Base-by-base conservation (phyloP, 306 rosid genomes). In the Coriaria nepalensis region DNA sequence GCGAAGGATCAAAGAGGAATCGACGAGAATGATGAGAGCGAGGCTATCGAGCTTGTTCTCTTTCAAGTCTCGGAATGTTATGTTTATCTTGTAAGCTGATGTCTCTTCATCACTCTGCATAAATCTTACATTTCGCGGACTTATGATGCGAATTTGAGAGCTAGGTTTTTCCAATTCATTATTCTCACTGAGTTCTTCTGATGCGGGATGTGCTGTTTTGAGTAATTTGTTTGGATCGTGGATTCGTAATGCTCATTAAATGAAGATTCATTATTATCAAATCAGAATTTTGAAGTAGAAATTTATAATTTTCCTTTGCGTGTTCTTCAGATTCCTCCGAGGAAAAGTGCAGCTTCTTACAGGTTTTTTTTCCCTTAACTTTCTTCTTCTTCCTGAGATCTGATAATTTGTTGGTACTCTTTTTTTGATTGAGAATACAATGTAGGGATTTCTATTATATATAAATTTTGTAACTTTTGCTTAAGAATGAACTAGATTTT, bases 21-120 rank as follows among this genome's bases (percentile, higher is more conserved):
- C 20, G 77, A 65, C 36, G 75, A 70, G 47, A 57, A 13, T 37
- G 87, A 78, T 36, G 84, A 80, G 11, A 56, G 50, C 7, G 96
- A 85, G 46, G 73, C 95, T 39, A 35, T 82, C 2, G 95, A 90
- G 77, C 76, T 90, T 50, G 87, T 90, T 72, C 92, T 79, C 55
- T 90, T 81, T 61, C 98, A 85, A 71, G 98, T 81, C 43, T 10
- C 95, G 8, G 98, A 90, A 67, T 90, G 98, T 64, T 90, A 85
- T 60, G 98, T 85, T 35, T 85, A 85, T 60, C 71, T 90, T 74
- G 98, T 85, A 56, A 75, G 81, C 64, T 5, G 7, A 47, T 54
- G 41, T 7, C 39, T 38, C 37, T 29, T 40, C 6, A 41, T 6
- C 33, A 6, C 49, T 42, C 38, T 42, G 12, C 8, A 45, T 4